Evolutionary conservation across 257 asterid species (phyloP).

Genomic region (Rhazya stricta): DNA sequence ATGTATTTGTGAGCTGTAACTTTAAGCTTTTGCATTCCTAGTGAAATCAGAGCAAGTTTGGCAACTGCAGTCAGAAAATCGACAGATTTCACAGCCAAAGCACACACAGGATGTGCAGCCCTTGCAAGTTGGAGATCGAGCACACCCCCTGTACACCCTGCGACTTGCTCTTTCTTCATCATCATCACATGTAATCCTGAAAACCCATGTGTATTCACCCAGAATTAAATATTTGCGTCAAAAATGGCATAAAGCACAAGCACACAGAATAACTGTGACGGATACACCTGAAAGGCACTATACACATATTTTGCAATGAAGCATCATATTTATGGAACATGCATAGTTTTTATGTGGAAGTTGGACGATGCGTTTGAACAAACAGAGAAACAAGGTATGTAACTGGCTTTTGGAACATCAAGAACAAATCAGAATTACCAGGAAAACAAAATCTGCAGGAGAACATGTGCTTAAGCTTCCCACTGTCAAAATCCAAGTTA

Average conservation of each 20-base stretch:
- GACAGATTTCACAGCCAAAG: constrained; percentile 48
- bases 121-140: constrained; percentile 44
- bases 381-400: not conserved
- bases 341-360: not conserved
- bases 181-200: constrained; percentile 43
- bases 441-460: not conserved
- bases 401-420: not conserved
- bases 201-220: not conserved
- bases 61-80: constrained; percentile 49
- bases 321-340: not conserved
- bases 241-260: not conserved
- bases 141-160: constrained; percentile 46
- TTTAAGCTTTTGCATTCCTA: constrained; percentile 31
- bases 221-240: not conserved
- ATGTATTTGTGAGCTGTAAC: not conserved
- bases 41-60: constrained; percentile 56
- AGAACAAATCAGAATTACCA: not conserved
- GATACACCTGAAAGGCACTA: too few relatives aligned
- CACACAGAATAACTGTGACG: not conserved
- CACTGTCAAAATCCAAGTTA: not conserved
- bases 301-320: not conserved
- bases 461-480: not conserved
- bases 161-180: constrained; percentile 59
- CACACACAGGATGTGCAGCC: constrained; percentile 59
- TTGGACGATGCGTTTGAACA: not conserved